Base-by-base conservation (phyloP, 305 asterid species). In the Rubia occidens region DNA sequence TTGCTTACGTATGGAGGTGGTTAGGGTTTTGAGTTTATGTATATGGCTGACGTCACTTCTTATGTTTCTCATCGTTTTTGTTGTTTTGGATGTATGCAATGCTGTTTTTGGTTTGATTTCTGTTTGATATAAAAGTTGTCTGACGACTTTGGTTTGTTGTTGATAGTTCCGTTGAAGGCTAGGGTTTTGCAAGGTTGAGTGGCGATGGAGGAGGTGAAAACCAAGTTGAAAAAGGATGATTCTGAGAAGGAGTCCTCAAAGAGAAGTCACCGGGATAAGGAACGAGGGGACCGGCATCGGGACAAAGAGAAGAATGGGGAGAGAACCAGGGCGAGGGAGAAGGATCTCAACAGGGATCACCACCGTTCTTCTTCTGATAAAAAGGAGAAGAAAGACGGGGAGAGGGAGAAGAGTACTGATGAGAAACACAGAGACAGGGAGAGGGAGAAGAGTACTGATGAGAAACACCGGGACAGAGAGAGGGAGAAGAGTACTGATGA, bases 221-320 rank as follows among this genome's bases (percentile, higher is more conserved):
- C 82, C 37, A 93, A 87, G 78, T 83, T 90, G 26, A 82, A 84
- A 77, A 85, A 80, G 76, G 94, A 85, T 55, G 87, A 80, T 9
- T 82, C 85, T 10, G 96, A 72, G 37, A 83, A 61, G 70, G 86
- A 83, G 15, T 42, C 43, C 24, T 63, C 69, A 42, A 84, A 81
- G 79, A 80, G 72, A 74, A 82, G 80, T 75, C 83, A 79, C 75
- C 86, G 84, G 6, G 83, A 78, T 0, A 78, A 86, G 53, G 89
- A 84, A 6, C 87, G 74, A 71, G 85, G 70, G 45, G 68, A 86
- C 63, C 78, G 87, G 18, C 81, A 69, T 56, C 87, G 82, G 15
- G 87, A 81, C 20, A 86, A 79, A 65, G 89, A 83, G 70, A 81
- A 83, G 79, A 77, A 70, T 49, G 84, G 83, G 53, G 81, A 71